Conservation (phyloP, 169 alveolate species). For the Babesia microti region DNA sequence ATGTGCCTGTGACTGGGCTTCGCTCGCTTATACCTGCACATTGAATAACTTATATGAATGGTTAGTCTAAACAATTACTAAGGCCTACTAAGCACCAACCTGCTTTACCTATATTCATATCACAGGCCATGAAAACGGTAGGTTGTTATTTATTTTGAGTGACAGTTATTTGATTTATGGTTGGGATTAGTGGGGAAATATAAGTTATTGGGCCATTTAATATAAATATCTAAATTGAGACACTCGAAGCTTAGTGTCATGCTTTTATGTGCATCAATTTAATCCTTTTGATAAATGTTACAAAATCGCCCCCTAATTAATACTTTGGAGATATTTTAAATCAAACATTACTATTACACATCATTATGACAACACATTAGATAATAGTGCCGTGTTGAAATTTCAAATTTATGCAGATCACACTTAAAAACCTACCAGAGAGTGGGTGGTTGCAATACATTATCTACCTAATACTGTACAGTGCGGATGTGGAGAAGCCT, state of each 20-base stretch:
- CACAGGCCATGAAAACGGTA: no score
- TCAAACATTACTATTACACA: constrained; percentile 4
- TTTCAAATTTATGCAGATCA: constrained; percentile 30
- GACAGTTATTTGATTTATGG: no score
- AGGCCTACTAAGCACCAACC: not conserved
- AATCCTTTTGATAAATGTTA: no score
- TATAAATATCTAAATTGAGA: no score
- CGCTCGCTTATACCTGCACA: constrained; percentile 43
- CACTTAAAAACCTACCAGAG: constrained; percentile 54
- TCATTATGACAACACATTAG: constrained; percentile 18
- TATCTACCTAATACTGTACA: constrained; percentile 60
- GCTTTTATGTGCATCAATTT: no score
- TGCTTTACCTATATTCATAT: no score
- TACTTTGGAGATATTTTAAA: no score
- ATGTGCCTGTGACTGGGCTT: constrained; percentile 57
- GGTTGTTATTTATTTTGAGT: no score
- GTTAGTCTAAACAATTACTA: constrained; percentile 11
- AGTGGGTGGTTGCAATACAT: constrained; percentile 73
- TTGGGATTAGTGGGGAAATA: no score
- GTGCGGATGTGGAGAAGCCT: constrained; percentile 73
- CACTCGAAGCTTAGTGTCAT: no score
- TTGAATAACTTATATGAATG: constrained; percentile 53
- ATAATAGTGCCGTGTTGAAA: constrained; percentile 32
- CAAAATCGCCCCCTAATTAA: no score
- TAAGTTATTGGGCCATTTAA: no score